Evolutionary conservation across 225 moss, liverwort and hornwort genomes (phyloP), one percentile per base, ranked within the genome.

Genomic region (Antitrichia curtipendula): DNA sequence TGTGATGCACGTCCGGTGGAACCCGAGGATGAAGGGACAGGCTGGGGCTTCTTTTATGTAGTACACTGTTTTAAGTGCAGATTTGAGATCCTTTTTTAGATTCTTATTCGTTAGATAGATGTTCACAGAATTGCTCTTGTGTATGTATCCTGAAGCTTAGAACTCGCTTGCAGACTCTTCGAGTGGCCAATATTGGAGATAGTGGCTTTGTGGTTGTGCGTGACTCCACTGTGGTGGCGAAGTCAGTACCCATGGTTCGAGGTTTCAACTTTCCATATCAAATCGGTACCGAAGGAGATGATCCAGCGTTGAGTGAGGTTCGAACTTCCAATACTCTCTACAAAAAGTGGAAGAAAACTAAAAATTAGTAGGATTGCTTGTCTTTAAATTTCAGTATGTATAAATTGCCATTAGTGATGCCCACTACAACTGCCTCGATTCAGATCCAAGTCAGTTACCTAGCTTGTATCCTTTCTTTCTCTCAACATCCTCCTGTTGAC

Each of bases 231-330:
- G 76, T 93, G 53, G 89, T 96, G 71, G 95, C 96, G 65, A 91
- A 91, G 54, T 99, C 99, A 75, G 84, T 81, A 87, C 95, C 99
- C 68, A 95, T 97, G 99, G 92, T 93, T 88, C 92, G 95, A 83
- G 95, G 96, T 59, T 99, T 99, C 86, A 99, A 99, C 83, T 99
- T 96, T 68, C 99, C 99, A 13, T 97, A 95, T 88, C 99, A 99
- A 87, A 97, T 99, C 79, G 97, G 97, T 52, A 97, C 95, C 41
- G 91, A 91, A 65, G 97, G 97, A 82, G 97, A 96, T 82, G 96
- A 99, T 82, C 96, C 97, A 80, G 91, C 88, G 58, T 73, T 96
- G 81, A 95, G 96, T 79, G 90, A 95, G 95, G 96, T 94, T 85
- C 47, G 91, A 77, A 74, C 54, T 85, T 83, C 25, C 38, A 64